A percentile compares a stretch with the other conserved stretches of the same genome.
Evolutionary conservation across 2,329 filamentous ascomycete genomes (phyloP).

Genomic region (Exophiala aquamarina): DNA sequence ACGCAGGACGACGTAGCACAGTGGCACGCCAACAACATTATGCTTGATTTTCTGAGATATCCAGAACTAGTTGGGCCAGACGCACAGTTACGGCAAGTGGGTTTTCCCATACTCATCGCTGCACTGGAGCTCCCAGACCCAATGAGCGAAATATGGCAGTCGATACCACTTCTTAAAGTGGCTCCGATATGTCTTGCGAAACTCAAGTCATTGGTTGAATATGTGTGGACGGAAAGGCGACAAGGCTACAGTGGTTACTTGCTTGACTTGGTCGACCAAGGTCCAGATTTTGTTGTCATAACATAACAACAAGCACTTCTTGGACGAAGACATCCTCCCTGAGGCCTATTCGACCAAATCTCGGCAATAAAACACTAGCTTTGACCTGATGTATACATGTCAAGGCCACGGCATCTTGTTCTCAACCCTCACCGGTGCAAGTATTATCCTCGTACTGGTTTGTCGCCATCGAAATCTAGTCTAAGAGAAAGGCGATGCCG

Average conservation of each 20-base stretch:
- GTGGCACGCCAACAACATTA: constrained; percentile 27
- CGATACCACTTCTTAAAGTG: constrained; percentile 6
- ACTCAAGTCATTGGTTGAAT: constrained; percentile 21
- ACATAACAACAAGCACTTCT: background rate
- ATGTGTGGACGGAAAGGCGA: constrained; percentile 22
- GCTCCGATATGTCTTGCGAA: constrained; percentile 1
- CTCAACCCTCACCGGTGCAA: no score
- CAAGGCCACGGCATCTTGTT: no score
- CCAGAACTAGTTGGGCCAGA: background rate
- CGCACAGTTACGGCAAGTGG: constrained; percentile 24
- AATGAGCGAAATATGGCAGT: constrained; percentile 26
- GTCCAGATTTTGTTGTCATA: constrained; percentile 7
- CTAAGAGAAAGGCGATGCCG: no score
- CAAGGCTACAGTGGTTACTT: constrained; percentile 26
- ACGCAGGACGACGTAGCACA: constrained; percentile 28
- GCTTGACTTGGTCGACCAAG: constrained; percentile 30
- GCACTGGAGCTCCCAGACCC: constrained; percentile 29
- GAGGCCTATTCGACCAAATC: no score
- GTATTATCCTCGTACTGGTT: no score
- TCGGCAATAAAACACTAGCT: no score
- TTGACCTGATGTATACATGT: no score
- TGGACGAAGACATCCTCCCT: no score
- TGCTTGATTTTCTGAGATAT: constrained; percentile 21
- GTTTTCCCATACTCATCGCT: constrained; percentile 29
- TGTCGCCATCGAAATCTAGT: no score